Conservation (phyloP, 2,329 filamentous ascomycete genomes). For the Catunica adiposa region DNA sequence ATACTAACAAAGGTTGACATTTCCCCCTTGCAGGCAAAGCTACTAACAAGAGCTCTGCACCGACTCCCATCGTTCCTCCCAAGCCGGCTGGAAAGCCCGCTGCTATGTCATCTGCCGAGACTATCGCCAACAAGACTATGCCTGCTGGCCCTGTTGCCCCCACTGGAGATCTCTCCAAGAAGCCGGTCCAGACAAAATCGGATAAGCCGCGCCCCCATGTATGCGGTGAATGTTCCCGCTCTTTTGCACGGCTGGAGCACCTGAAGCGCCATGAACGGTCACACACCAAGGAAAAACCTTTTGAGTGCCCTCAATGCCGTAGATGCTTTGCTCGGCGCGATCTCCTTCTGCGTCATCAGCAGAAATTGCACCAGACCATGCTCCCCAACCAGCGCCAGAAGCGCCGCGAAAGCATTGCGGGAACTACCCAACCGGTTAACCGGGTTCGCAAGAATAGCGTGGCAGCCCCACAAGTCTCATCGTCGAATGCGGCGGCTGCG, state of each 20-base stretch:
- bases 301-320: conserved; percentile 87
- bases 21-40: no score
- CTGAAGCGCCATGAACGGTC: conserved; percentile 93
- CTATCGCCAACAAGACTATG: neutral
- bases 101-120: no score
- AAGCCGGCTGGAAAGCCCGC: neutral
- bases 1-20: no score
- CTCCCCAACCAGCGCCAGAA: conserved; percentile 76
- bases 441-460: conserved; percentile 87
- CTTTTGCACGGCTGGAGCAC: conserved; percentile 88
- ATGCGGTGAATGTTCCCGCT: conserved; percentile 77
- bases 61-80: neutral
- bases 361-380: conserved; percentile 91
- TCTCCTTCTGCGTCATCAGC: conserved; percentile 82
- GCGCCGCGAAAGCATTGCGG: conserved; percentile 74
- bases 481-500: conserved; percentile 34
- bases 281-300: conserved; percentile 98
- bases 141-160: neutral
- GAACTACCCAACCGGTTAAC: conserved; percentile 43
- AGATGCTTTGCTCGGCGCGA: conserved; percentile 91
- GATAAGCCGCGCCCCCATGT: conserved; percentile 95
- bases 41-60: no score
- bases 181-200: conserved; percentile 47
- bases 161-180: neutral
- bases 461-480: conserved; percentile 35